Base-by-base conservation (phyloP, 2,329 filamentous ascomycete species). In the Magnaporthiopsis incrustans region DNA sequence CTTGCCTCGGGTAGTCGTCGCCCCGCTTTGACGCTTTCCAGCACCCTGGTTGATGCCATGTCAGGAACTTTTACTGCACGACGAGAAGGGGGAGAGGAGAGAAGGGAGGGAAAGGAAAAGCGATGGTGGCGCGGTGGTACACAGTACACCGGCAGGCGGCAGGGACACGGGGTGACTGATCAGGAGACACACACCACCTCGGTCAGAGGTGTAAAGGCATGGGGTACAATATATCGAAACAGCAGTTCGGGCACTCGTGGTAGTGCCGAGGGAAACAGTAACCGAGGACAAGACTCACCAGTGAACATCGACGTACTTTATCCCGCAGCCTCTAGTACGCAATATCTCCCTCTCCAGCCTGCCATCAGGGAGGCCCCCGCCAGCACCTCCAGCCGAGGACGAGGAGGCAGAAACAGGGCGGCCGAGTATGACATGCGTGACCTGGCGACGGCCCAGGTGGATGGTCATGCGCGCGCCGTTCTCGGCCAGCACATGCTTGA, bases 371-470 rank as follows among this genome's bases (percentile, higher is more conserved):
- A 97, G 79, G 0, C 90, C 91, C 58, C 92, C 91, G 0, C 91
- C 91, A 12, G 83, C 84, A 59, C 87, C 87, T 33, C 68, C 68
- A n/a, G 75, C 32, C 14, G 33, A 50, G 57, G 72, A 74, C 50
- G 73, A 73, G 3, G 80, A 81, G 26, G 60, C 26, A 32, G 60
- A 38, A n/a, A 7, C n/a, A 57, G 85, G 84, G 63, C 78, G 82
- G 10, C 90, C 91, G 7, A 97, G 76, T 64, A 97, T 89, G 66
- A 97, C 89, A 75, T 97, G 93, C 44, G 92, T 96, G 68, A 97
- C 91, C 62, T 82, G 84, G 53, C 86, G 83, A 59, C 91, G 84
- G 12, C 85, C 89, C 12, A 96, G 84, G 65, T 86, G 82, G 50
- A 92, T 82, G 4, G 90, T 88, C 69, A 91, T 80, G 57, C 77